Evolutionary conservation across 768 basidiomycete species (phyloP), one percentile per base, ranked within the genome.

Genomic region (Mycena capillaripes): DNA sequence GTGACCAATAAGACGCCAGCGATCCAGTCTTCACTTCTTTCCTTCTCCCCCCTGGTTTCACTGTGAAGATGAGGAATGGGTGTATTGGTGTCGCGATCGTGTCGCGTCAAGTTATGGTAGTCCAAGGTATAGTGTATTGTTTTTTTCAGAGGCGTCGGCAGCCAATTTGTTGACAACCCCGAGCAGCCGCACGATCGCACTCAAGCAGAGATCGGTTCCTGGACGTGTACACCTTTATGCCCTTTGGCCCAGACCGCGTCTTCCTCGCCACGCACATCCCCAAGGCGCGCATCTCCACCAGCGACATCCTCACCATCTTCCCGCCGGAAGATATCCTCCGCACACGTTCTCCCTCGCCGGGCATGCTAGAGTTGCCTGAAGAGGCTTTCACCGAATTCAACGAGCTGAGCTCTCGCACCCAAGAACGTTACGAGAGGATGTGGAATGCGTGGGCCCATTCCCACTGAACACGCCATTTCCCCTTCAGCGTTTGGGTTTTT

Each of bases 61-160:
- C 55, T 30, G 80, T 68, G 34, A 82, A 81, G 79, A 85, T 90
- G 85, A 81, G 87, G 75, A 80, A 88, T 78, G 90, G 92, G 61
- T 86, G 88, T 46, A 82, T 93, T 69, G 93, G 92, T 61, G 87
- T 93, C 67, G 93, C 93, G 25, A 77, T 93, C 69, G 90, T 93
- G 55, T 89, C 90, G 74, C 89, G 88, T 76, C 89, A 90, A 78
- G 89, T 94, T 38, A 89, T 88, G 85, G 79, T 94, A 71, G 89
- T 93, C 29, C 90, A 91, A 89, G 89, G 93, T 91, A 75, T n/a
- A n/a, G n/a, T 17, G 67, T 80, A 48, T 1, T 38, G 7, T 38
- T 16, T 9, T 30, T 38, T 61, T 40, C 38, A 53, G 58, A 46
- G 48, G 6, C 12, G n/a, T 53, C 42, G 17, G 29, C n/a, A 17